A percentile compares a stretch with the other conserved stretches of the same genome.
Evolutionary conservation across 176 grass and related monocot genomes (phyloP).

Genomic region (Oryza rufipogon): DNA sequence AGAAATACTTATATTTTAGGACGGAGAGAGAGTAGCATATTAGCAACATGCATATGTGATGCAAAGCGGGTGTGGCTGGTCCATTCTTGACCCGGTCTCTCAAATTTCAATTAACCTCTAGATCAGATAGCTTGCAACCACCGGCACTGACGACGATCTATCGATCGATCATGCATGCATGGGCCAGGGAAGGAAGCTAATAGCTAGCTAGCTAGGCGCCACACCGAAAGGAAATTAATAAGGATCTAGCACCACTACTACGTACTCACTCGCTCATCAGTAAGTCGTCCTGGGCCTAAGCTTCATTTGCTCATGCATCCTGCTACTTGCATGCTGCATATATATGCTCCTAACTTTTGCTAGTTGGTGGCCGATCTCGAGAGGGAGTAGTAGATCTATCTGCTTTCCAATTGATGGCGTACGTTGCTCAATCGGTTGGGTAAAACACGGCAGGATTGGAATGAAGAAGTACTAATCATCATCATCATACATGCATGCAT

Average conservation of each 20-base stretch:
- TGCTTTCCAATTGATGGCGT: not conserved
- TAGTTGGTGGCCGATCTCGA: not conserved
- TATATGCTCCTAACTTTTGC: not conserved
- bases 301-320: not conserved
- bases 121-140: not conserved
- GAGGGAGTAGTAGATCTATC: not conserved
- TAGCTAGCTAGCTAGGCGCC: not conserved
- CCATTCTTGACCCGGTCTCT: not conserved
- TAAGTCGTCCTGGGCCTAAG: not conserved
- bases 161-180: not conserved
- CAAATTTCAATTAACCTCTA: not conserved
- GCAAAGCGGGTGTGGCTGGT: not conserved
- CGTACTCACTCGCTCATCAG: no score
- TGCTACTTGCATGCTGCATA: no score
- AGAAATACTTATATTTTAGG: no score
- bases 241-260: not conserved
- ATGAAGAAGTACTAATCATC: not conserved
- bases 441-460: not conserved
- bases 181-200: not conserved
- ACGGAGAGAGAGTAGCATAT: not conserved
- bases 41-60: not conserved
- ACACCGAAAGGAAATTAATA: conserved; percentile 6
- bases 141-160: not conserved
- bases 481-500: no score
- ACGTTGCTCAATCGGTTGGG: not conserved